Conservation (phyloP, 1,284 basidiomycete species). For the Papiliotrema flavescens region DNA sequence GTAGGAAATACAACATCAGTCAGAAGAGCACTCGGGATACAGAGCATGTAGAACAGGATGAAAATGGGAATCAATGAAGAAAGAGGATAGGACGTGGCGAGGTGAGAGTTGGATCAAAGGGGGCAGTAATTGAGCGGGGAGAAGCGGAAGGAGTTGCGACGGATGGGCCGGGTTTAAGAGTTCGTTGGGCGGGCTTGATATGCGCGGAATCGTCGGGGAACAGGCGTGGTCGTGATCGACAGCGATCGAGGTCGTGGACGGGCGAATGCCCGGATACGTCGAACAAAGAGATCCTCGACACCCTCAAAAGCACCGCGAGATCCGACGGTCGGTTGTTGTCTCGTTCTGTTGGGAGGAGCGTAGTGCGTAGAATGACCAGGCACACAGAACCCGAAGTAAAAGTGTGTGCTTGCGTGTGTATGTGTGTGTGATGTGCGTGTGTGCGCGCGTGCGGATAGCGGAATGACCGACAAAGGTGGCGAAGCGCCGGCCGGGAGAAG, state of each 20-base stretch:
- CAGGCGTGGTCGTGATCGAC: too few species aligned
- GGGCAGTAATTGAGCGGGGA: too few species aligned
- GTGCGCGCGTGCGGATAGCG: not conserved
- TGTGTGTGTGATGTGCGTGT: not conserved
- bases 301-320: not conserved
- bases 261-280: too few species aligned
- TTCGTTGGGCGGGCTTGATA: too few species aligned
- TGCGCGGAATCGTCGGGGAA: too few species aligned
- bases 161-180: too few species aligned
- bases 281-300: not conserved
- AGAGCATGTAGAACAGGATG: constrained; percentile 4
- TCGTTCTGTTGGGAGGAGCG: not conserved
- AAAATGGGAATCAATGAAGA: not conserved
- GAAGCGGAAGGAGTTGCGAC: too few species aligned
- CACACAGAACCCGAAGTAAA: not conserved
- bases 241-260: too few species aligned
- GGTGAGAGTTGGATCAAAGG: too few species aligned
- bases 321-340: not conserved
- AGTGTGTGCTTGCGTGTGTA: not conserved
- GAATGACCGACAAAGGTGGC: not conserved
- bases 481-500: not conserved
- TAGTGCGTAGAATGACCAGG: constrained; percentile 1
- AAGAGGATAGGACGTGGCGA: too few species aligned
- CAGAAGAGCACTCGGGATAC: not conserved
- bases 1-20: constrained; percentile 12